Evolutionary conservation across 495 filamentous ascomycete species (phyloP).

Genomic region (Tuber aestivum): DNA sequence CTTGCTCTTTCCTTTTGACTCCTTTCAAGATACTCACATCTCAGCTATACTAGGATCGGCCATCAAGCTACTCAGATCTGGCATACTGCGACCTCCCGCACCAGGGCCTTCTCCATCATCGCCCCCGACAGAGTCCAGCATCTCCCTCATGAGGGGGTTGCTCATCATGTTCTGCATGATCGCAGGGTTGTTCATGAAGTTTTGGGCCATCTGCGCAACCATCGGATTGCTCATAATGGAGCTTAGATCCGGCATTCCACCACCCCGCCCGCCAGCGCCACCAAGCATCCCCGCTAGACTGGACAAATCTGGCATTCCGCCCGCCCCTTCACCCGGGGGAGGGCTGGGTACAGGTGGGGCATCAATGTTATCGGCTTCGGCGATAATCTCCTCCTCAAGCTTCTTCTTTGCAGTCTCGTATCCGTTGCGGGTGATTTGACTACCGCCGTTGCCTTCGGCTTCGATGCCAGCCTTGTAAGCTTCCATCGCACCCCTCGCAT

Average conservation of each 20-base stretch:
- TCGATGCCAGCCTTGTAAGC: conserved; percentile 92
- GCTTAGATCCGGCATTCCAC: conserved; percentile 79
- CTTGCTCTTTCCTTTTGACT: conserved; percentile 4
- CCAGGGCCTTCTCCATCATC: conserved; percentile 48
- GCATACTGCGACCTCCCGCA: conserved; percentile 66
- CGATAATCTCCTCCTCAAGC: conserved; percentile 64
- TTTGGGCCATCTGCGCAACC: conserved; percentile 94
- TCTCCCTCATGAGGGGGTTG: conserved; percentile 79
- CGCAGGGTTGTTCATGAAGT: conserved; percentile 90
- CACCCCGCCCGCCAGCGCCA: conserved; percentile 54
- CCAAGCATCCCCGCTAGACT: conserved; percentile 67
- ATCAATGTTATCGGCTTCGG: conserved; percentile 48
- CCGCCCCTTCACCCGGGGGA: conserved; percentile 48
- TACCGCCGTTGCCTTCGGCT: conserved; percentile 84
- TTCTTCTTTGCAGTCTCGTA: conserved; percentile 82
- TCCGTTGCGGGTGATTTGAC: conserved; percentile 86
- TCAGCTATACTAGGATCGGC: conserved; percentile 83
- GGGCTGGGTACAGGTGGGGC: conserved; percentile 37
- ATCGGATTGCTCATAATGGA: conserved; percentile 94
- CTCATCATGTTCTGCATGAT: conserved; percentile 84
- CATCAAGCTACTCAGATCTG: conserved; percentile 75
- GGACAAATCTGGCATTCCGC: conserved; percentile 74
- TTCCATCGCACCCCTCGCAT: conserved; percentile 85
- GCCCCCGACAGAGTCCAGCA: conserved; percentile 63
- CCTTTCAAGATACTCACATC: conserved; percentile 60